Evolutionary conservation across 306 rosid species (phyloP), one percentile per base, ranked within the genome.

Genomic region (Rosa lucieae): DNA sequence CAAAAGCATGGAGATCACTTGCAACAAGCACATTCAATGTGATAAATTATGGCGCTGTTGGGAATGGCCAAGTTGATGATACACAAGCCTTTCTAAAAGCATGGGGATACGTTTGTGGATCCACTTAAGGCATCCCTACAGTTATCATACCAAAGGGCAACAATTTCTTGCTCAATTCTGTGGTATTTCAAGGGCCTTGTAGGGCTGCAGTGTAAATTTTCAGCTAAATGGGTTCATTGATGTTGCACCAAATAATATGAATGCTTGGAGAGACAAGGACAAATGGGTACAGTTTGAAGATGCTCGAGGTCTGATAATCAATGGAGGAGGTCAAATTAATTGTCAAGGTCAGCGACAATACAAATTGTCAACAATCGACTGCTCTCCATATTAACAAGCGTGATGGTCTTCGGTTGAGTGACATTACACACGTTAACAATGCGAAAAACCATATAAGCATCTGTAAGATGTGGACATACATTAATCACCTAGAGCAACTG

Each of bases 81-180:
- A 79, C 89, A 23, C 46, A 81, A 89, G 89, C 92, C 39, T 90
- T 90, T 67, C 15, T 76, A 66, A 79, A 52, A 76, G 94, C 94
- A 81, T 90, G 92, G 92, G 20, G 40, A 8, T 85, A 78, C n/a
- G 58, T 65, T 3, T 88, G 92, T 73, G 70, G 10, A 59, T 55
- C 83, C 78, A 66, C 51, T 44, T 0, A 76, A 21, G 79, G 63
- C 9, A 72, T 1, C 55, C 74, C 89, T 72, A 85, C 89, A 2
- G 72, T 89, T 5, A 0, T 66, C 15, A 73, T 84, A 65, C 97
- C 92, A 1, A 4, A 52, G 4, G 87, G 78, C 20, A 85, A 81
- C 70, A 79, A 10, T 12, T 89, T 86, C 73, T 5, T 85, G 86
- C 55, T 87, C 65, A 87, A 82, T 10, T 86, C 91, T 29, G 11